Conservation (phyloP, 257 asterid genomes). For the Oldenlandia corymbosa region DNA sequence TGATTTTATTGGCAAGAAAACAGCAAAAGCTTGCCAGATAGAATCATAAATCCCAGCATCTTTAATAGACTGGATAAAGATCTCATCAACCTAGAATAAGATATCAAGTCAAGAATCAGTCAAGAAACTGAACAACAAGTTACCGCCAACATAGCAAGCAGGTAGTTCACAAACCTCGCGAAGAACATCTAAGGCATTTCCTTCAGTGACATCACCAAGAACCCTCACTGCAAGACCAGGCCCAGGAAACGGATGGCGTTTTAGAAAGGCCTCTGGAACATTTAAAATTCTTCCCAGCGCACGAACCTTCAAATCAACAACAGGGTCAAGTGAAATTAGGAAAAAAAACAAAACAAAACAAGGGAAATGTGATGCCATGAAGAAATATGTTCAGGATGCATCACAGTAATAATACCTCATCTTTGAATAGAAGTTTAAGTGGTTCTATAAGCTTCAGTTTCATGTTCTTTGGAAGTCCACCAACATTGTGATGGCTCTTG, state of each 20-base stretch:
- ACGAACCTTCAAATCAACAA: conserved; percentile 58
- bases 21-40: conserved; percentile 99
- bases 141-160: neutral
- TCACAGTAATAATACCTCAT: conserved; percentile 53
- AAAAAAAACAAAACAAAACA: conserved; percentile 3
- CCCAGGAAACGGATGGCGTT: conserved; percentile 94
- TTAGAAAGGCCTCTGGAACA: conserved; percentile 61
- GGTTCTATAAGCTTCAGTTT: conserved; percentile 94
- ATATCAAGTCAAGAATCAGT: no score
- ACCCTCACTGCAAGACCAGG: conserved; percentile 92
- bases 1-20: conserved; percentile 76
- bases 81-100: conserved; percentile 74
- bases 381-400: neutral
- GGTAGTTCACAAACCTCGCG: conserved; percentile 33
- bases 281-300: conserved; percentile 69
- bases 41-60: conserved; percentile 86
- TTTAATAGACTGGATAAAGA: conserved; percentile 82
- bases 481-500: conserved; percentile 95
- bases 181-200: conserved; percentile 67
- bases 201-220: conserved; percentile 83
- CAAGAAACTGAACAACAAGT: neutral
- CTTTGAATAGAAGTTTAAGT: conserved; percentile 91
- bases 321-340: neutral
- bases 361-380: neutral
- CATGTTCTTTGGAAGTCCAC: conserved; percentile 99